phyloP scores from a whole-genome alignment of 768 basidiomycete species.

The Lentinula lateritia region DNA sequence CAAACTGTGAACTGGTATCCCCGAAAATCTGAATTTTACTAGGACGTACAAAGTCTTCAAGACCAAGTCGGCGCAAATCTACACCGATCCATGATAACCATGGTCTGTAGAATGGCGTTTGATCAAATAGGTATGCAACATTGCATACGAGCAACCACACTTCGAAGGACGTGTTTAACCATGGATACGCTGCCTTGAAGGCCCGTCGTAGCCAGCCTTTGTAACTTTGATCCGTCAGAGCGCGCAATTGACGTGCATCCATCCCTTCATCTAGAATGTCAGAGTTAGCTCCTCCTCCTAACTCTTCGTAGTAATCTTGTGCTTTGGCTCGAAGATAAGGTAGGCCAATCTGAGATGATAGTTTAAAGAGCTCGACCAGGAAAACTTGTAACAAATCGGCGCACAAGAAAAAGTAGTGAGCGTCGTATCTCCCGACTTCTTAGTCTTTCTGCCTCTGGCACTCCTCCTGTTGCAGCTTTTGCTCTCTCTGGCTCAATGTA shows the following conservation, averaged over 20 bases:
- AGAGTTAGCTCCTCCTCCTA: slow-evolving; percentile 76
- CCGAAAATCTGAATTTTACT: background rate
- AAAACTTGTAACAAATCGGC: slow-evolving; percentile 16
- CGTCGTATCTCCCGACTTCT: slow-evolving; percentile 62
- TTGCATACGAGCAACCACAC: slow-evolving; percentile 81
- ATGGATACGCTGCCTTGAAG: slow-evolving; percentile 80
- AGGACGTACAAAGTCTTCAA: slow-evolving; percentile 69
- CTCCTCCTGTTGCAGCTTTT: slow-evolving; percentile 58
- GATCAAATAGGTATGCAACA: slow-evolving; percentile 85
- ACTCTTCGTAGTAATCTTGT: slow-evolving; percentile 84
- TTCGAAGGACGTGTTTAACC: slow-evolving; percentile 72
- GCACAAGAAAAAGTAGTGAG: slow-evolving; percentile 76
- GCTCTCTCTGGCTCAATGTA: slow-evolving; percentile 67
- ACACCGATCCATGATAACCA: slow-evolving; percentile 87
- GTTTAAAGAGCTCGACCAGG: background rate
- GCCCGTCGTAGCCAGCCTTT: slow-evolving; percentile 47
- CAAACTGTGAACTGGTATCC: background rate
- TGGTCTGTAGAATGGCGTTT: slow-evolving; percentile 81
- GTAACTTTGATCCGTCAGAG: slow-evolving; percentile 50
- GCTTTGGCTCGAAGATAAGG: slow-evolving; percentile 88
- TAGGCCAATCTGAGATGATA: slow-evolving; percentile 61
- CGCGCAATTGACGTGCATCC: slow-evolving; percentile 36
- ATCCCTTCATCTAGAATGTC: slow-evolving; percentile 56
- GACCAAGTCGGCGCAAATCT: slow-evolving; percentile 71
- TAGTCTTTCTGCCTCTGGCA: slow-evolving; percentile 62